Base-by-base conservation (phyloP, 2,329 filamentous ascomycete species). In the Dactylellina drechsleri region DNA sequence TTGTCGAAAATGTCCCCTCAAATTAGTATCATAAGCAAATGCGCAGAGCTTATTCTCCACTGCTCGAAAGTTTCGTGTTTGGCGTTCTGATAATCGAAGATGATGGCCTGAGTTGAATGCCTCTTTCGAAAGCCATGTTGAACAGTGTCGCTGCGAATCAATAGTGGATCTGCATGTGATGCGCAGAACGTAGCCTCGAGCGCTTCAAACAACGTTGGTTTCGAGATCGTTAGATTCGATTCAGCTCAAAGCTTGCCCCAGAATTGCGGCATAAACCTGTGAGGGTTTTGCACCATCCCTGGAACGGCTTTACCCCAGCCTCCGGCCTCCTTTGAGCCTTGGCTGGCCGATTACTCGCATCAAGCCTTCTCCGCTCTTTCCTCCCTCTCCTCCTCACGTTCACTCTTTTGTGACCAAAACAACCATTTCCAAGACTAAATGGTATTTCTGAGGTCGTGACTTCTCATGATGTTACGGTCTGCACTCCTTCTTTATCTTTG, bases 381-480 rank as follows among this genome's bases (percentile, higher is more conserved):
- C 31, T 53, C 54, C 23, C 49, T 41, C 28, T 16, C 15, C 36
- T 36, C 36, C 59, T 50, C 18, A 53, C 40, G 18, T 40, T 52
- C 56, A 49, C 23, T 62, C 28, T 26, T 20, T 28, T 53, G 13
- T 36, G 5, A 23, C 20, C n/a, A 28, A 52, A 49, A 64, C 31
- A 56, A 54, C 40, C 45, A 18, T 50, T 67, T 59, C 4, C 23
- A 36, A 60, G 45, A 52, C 45, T 40, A 60, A 57, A 43, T 45
- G 64, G 56, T 62, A 57, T 26, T 26, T 31, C 43, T n/a, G n/a
- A 28, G 56, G 52, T 40, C 62, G 70, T 74, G 62, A 62, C 70
- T 61, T 64, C 28, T 62, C 31, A 67, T 23, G 70, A 74, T 74
- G 70, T 66, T 74, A 58, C 70, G 70, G 70, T 67, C 70, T 59